Evolutionary conservation across 345 rosid species (phyloP).

Genomic region (Schrenkiella parvula): DNA sequence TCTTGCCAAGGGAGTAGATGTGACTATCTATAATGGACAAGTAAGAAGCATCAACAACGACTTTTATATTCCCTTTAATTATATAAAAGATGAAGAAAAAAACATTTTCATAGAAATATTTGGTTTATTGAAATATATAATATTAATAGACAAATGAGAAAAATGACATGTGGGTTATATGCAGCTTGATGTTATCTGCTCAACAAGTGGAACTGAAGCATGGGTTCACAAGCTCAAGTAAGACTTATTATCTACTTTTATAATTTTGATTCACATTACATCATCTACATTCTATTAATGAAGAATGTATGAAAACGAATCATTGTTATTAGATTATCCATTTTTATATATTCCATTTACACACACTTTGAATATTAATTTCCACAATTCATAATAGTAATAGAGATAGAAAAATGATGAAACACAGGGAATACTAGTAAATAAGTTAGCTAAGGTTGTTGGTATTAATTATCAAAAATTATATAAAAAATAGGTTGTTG

Average conservation of each 20-base stretch:
- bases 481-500: neutral
- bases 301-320: neutral
- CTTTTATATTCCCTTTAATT: neutral
- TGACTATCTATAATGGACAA: conserved; percentile 85
- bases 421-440: neutral
- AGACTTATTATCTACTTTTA: neutral
- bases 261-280: neutral
- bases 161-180: conserved; percentile 7
- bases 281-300: neutral
- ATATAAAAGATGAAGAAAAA: neutral
- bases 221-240: conserved; percentile 92
- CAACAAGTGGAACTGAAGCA: conserved; percentile 82
- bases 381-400: neutral
- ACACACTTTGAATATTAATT: neutral
- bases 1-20: conserved; percentile 66
- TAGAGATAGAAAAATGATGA: neutral
- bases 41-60: conserved; percentile 36
- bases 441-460: conserved; percentile 6
- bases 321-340: neutral
- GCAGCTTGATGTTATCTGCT: conserved; percentile 82
- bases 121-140: neutral
- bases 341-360: neutral
- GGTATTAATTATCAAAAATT: neutral
- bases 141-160: neutral
- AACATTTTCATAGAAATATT: neutral